Evolutionary conservation across 2,329 filamentous ascomycete species (phyloP).

Genomic region (Xylaria digitata): DNA sequence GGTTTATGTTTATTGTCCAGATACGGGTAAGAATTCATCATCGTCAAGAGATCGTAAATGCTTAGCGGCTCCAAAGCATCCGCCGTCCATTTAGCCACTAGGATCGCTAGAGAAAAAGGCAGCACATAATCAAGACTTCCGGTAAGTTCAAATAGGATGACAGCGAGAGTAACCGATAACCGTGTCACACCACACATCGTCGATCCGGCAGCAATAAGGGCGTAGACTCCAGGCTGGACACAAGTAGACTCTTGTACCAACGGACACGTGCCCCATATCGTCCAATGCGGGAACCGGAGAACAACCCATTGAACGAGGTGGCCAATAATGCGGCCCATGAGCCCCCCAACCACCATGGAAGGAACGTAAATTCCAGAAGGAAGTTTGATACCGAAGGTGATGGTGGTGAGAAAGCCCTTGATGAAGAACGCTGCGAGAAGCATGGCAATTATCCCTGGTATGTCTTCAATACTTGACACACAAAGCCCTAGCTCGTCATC

Average conservation of each 20-base stretch:
- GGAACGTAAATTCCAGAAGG: constrained; percentile 98
- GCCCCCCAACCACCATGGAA: constrained; percentile 96
- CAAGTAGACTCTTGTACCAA: constrained; percentile 79
- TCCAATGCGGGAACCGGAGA: constrained; percentile 75
- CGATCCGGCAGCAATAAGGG: constrained; percentile 90
- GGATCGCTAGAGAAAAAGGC: constrained; percentile 89
- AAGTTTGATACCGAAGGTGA: constrained; percentile 97
- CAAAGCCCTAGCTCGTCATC: constrained; percentile 79
- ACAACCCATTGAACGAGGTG: constrained; percentile 87
- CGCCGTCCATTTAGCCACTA: constrained; percentile 98
- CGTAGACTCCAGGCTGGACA: constrained; percentile 96
- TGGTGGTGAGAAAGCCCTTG: constrained; percentile 87
- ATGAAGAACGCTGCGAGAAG: constrained; percentile 84
- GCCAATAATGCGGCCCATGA: constrained; percentile 89
- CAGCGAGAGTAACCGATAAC: constrained; percentile 89
- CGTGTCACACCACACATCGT: constrained; percentile 98
- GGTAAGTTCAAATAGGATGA: constrained; percentile 95
- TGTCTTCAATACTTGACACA: constrained; percentile 76
- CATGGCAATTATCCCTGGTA: constrained; percentile 78
- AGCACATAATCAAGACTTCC: constrained; percentile 95
- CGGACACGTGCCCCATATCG: constrained; percentile 80
- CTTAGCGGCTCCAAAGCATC: constrained; percentile 94
- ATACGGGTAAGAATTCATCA: constrained; percentile 97
- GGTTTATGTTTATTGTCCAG: constrained; percentile 97
- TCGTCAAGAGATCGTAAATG: constrained; percentile 94